Evolutionary conservation across 164 flowering plant genomes (phyloP), one percentile per base, ranked within the genome.

Genomic region (Dillenia suffruticosa): DNA sequence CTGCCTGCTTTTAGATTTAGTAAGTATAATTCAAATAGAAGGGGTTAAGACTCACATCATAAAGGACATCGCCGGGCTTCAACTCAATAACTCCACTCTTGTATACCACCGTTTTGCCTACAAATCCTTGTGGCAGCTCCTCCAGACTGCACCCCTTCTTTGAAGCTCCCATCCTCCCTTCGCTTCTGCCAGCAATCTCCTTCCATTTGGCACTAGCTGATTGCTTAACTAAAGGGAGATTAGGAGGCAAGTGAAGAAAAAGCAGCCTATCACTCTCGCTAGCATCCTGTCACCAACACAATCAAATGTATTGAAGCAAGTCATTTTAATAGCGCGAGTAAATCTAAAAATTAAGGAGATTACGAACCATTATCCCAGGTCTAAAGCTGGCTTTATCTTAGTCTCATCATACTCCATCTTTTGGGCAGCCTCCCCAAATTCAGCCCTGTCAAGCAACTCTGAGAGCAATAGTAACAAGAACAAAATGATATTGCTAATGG

Each of bases 51-150:
- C 98, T 87, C 71, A 87, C 98, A 81, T 94, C 90, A 61, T 65
- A 84, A 13, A 80, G 72, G 53, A 46, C 61, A 5, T 84, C 84
- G 57, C 96, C 95, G 1, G 91, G 72, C 78, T 84, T 89, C 76
- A 86, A 55, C 73, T 89, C 87, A 56, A 87, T 63, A 17, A 82
- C 80, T n/a, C 98, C 98, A 60, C 90, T 90, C 79, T 78, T 82
- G 83, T 86, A 85, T 26, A 94, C 85, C 58, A 83, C 69, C 95
- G 91, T 73, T 70, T 91, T 91, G 19, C 97, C 98, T 79, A 90
- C 73, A 46, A 57, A 70, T 60, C 96, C 95, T 3, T 64, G 74
- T 1, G 87, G 69, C 54, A 88, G 72, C 15, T 82, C 83, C 22
- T 82, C 81, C 71, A 85, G 67, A 46, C 56, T 58, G 59, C 75